phyloP scores from a whole-genome alignment of 306 rosid genomes.

The Malus fusca region DNA sequence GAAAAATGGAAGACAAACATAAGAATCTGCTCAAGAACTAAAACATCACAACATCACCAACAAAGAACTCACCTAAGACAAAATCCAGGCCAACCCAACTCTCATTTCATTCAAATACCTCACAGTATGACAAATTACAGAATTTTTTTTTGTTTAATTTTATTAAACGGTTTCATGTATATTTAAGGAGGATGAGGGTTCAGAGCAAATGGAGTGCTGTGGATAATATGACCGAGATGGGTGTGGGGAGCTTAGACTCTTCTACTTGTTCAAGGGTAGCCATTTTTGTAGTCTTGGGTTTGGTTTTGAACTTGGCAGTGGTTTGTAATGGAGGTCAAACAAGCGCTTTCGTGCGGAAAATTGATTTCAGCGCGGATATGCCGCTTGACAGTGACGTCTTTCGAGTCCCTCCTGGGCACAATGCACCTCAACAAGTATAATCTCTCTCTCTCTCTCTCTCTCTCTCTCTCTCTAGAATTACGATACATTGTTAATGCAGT shows the following conservation, averaged over 20 bases:
- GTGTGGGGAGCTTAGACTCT: constrained; percentile 11
- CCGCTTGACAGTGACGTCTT: constrained; percentile 51
- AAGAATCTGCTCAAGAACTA: no score
- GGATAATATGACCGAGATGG: constrained; percentile 22
- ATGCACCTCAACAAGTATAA: constrained; percentile 59
- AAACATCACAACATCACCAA: no score
- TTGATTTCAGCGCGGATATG: constrained; percentile 38
- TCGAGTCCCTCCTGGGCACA: constrained; percentile 36
- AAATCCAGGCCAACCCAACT: no score
- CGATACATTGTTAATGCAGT: neutral
- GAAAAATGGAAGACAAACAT: no score
- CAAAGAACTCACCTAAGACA: no score
- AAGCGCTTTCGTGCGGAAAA: constrained; percentile 33
- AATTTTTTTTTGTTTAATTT: neutral
- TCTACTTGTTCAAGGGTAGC: neutral
- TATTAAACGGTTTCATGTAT: neutral
- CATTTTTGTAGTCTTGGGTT: constrained; percentile 11
- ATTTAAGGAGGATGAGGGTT: neutral
- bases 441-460: neutral
- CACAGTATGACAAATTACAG: neutral
- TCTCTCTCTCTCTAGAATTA: neutral
- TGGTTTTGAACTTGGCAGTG: constrained; percentile 20
- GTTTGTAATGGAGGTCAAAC: constrained; percentile 30
- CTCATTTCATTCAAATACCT: neutral
- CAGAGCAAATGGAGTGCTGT: neutral